These are phyloP conservation scores for Capronia coronata DNA, from an alignment of 2,329 filamentous ascomycete genomes.

Conservation along the genomic window DNA sequence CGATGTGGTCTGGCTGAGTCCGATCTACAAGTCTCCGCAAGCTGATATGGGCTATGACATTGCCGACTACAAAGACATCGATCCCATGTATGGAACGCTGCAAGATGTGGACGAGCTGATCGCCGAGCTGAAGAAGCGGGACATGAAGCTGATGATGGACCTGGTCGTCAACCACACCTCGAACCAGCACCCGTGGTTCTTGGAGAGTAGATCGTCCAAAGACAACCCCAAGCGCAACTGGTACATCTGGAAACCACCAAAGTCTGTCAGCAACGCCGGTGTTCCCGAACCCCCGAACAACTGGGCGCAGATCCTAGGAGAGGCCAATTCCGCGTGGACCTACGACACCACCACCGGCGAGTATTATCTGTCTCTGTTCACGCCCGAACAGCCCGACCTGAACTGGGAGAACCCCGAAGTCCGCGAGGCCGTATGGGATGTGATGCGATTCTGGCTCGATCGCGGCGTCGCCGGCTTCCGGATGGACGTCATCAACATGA, in stretches of 20 bases:
- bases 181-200: conserved; percentile 55
- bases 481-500: conserved; percentile 69
- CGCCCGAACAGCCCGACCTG: conserved; percentile 70
- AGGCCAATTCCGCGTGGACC: conserved; percentile 43
- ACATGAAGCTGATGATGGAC: conserved; percentile 47
- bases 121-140: conserved; percentile 38
- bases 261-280: conserved; percentile 48
- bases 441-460: conserved; percentile 74
- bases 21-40: conserved; percentile 48
- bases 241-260: conserved; percentile 55
- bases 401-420: conserved; percentile 72
- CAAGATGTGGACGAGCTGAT: conserved; percentile 44
- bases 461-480: conserved; percentile 67
- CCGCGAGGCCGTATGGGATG: conserved; percentile 62
- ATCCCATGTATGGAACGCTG: conserved; percentile 43
- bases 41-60: conserved; percentile 49
- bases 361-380: conserved; percentile 72
- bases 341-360: conserved; percentile 67
- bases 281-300: conserved; percentile 66
- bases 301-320: conserved; percentile 48
- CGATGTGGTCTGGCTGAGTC: conserved; percentile 54
- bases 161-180: conserved; percentile 43
- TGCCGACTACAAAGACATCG: conserved; percentile 39
- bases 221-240: conserved; percentile 61
- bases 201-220: conserved; percentile 56